These are phyloP conservation scores for Paecilomyces sp. DNA, from an alignment of 2,329 filamentous ascomycete species.

Conservation along the genomic window DNA sequence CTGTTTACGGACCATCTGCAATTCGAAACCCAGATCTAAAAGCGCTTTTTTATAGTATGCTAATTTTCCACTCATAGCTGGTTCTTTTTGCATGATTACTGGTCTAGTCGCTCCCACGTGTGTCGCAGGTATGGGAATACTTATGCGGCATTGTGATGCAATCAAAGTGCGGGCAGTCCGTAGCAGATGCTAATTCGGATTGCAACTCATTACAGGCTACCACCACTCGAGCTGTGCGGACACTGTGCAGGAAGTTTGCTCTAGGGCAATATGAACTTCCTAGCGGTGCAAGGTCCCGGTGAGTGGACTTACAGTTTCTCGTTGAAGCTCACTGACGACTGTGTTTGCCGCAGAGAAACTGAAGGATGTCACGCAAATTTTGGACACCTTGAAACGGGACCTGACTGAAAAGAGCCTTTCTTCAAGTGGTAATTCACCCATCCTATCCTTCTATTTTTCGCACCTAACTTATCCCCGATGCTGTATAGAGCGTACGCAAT, in stretches of 20 bases:
- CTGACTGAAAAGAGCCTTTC: constrained; percentile 53
- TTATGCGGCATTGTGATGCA: not conserved
- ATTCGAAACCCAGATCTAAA: not conserved
- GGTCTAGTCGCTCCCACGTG: not conserved
- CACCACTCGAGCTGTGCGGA: not conserved
- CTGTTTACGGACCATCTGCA: not conserved
- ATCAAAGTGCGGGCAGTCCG: not conserved
- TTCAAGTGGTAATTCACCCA: constrained; percentile 48
- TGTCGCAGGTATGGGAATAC: not conserved
- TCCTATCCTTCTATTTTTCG: not conserved
- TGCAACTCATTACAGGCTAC: not conserved
- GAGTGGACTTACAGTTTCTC: not conserved
- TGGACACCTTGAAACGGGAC: constrained; percentile 57
- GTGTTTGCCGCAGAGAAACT: constrained; percentile 52
- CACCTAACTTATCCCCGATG: not conserved
- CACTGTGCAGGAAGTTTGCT: not conserved
- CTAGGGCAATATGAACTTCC: not conserved
- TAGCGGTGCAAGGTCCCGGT: not conserved
- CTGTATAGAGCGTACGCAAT: constrained; percentile 27
- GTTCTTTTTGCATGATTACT: too few species aligned
- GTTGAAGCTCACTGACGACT: not conserved
- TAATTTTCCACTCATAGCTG: too few species aligned
- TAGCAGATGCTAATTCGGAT: not conserved
- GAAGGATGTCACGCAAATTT: constrained; percentile 57
- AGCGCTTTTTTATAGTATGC: not conserved